Evolutionary conservation across 257 asterid species (phyloP).

Genomic region (Schizonepeta tenuifolia): DNA sequence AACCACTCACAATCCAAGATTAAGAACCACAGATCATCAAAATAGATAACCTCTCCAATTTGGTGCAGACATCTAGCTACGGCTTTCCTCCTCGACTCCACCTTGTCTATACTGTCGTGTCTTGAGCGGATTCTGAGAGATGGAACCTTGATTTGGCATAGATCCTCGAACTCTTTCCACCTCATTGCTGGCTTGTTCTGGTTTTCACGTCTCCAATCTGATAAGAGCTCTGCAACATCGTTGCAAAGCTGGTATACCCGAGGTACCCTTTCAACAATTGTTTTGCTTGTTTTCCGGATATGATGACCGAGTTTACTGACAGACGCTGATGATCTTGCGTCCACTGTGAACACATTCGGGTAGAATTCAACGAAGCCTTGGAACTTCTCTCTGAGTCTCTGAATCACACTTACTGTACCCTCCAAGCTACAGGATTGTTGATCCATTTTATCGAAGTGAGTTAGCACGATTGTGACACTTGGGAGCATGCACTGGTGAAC

Average conservation of each 20-base stretch:
- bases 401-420: constrained; percentile 48
- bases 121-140: constrained; percentile 68
- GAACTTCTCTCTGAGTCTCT: constrained; percentile 62
- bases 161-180: constrained; percentile 79
- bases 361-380: constrained; percentile 68
- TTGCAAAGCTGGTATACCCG: constrained; percentile 77
- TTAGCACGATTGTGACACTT: constrained; percentile 72
- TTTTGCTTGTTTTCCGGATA: constrained; percentile 56
- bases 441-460: constrained; percentile 71
- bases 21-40: constrained; percentile 59
- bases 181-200: constrained; percentile 68
- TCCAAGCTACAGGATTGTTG: constrained; percentile 55
- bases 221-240: constrained; percentile 53
- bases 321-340: constrained; percentile 86
- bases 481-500: constrained; percentile 79
- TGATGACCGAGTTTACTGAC: constrained; percentile 73
- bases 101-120: constrained; percentile 62
- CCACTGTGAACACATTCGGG: constrained; percentile 85
- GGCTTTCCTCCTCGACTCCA: constrained; percentile 65
- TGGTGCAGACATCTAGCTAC: constrained; percentile 77
- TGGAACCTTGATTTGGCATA: constrained; percentile 83
- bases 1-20: constrained; percentile 86
- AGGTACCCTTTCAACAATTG: constrained; percentile 72
- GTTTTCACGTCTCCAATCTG: constrained; percentile 69
- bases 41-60: constrained; percentile 77